A percentile compares a stretch with the other conserved stretches of the same genome.
Conservation (phyloP, 805 yeast genomes). For the Priceomyces haplophilus region DNA sequence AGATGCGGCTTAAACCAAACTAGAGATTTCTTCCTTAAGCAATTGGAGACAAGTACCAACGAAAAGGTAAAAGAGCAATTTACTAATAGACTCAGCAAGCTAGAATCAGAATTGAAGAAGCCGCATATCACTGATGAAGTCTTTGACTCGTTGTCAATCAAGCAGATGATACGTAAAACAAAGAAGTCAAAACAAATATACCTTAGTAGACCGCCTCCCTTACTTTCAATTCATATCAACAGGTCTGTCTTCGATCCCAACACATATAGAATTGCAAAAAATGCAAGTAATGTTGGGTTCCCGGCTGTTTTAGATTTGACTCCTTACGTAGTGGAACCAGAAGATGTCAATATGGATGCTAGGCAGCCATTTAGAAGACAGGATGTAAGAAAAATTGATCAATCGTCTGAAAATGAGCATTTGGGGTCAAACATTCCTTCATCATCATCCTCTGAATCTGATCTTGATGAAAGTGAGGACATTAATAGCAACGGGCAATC, state of each 20-base stretch:
- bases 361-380: slow-evolving; percentile 68
- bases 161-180: slow-evolving; percentile 69
- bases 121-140: slow-evolving; percentile 78
- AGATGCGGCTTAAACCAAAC: slow-evolving; percentile 78
- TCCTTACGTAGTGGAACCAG: slow-evolving; percentile 65
- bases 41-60: slow-evolving; percentile 47
- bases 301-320: slow-evolving; percentile 66
- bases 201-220: slow-evolving; percentile 78
- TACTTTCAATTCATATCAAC: slow-evolving; percentile 82
- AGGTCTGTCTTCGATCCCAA: slow-evolving; percentile 89
- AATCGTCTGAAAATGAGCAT: not conserved
- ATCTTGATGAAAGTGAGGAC: slow-evolving; percentile 10
- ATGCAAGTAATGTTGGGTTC: slow-evolving; percentile 77
- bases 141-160: slow-evolving; percentile 68
- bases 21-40: slow-evolving; percentile 41
- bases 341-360: slow-evolving; percentile 76
- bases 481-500: slow-evolving; percentile 6
- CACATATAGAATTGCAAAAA: slow-evolving; percentile 80
- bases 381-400: slow-evolving; percentile 31
- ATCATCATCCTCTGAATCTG: slow-evolving; percentile 10
- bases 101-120: slow-evolving; percentile 50
- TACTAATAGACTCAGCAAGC: slow-evolving; percentile 25
- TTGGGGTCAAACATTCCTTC: not conserved
- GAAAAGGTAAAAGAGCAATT: slow-evolving; percentile 30
- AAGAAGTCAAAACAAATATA: slow-evolving; percentile 81